A percentile compares a stretch with the other conserved stretches of the same genome.
Evolutionary conservation across 1,139 yeast species (phyloP).

Genomic region (Blastobotrys illinoisensis): DNA sequence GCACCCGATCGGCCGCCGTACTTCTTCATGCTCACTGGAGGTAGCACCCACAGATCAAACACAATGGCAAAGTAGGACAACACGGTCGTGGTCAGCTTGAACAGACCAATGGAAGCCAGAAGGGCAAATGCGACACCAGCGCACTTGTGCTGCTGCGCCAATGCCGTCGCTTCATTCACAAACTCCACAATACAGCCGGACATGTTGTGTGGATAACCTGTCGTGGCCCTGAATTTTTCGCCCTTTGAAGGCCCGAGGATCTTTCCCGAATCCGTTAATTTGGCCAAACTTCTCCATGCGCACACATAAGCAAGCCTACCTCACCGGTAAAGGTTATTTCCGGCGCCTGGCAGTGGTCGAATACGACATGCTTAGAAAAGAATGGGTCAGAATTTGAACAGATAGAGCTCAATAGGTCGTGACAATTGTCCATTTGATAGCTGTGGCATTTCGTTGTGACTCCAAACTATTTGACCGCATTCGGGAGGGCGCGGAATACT

Average conservation of each 20-base stretch:
- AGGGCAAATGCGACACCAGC: slow-evolving; percentile 15
- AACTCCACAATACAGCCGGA: slow-evolving; percentile 1
- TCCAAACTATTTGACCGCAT: too few relatives aligned
- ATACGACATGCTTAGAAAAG: too few relatives aligned
- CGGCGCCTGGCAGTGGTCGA: too few relatives aligned
- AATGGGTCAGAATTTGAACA: too few relatives aligned
- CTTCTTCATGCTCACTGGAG: slow-evolving; percentile 54
- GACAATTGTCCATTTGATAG: too few relatives aligned
- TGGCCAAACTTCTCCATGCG: not conserved
- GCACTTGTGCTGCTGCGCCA: slow-evolving; percentile 13
- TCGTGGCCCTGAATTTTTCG: not conserved
- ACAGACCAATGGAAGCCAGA: slow-evolving; percentile 42
- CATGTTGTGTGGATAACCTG: not conserved
- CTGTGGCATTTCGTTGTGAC: too few relatives aligned
- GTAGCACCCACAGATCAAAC: slow-evolving; percentile 57
- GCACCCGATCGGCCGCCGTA: slow-evolving; percentile 64
- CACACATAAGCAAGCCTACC: too few relatives aligned
- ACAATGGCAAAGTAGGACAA: slow-evolving; percentile 42
- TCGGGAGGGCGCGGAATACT: too few relatives aligned
- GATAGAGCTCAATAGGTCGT: too few relatives aligned
- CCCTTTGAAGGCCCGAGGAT: not conserved
- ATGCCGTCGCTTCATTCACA: slow-evolving; percentile 8
- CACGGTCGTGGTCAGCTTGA: slow-evolving; percentile 40
- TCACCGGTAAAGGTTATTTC: too few relatives aligned
- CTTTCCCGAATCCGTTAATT: not conserved